Conservation (phyloP, 139 green algal genomes). For the Pseudopediastrum boryanum region DNA sequence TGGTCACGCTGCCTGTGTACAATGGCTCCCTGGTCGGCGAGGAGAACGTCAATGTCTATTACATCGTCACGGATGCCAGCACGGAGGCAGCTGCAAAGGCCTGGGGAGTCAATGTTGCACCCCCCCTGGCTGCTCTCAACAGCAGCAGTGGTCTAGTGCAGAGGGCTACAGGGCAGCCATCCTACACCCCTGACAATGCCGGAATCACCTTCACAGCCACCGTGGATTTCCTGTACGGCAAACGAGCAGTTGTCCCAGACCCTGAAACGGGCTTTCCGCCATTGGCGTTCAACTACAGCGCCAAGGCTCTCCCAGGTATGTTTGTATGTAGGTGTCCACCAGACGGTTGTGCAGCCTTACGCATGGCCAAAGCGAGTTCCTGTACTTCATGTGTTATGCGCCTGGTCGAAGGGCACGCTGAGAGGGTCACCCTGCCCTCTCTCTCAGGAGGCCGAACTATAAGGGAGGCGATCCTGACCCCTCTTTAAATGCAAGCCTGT, state of each 20-base stretch:
- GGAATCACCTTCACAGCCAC: no score
- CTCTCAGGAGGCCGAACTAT: no score
- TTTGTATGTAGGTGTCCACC: no score
- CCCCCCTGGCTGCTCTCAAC: neutral
- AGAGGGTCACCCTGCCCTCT: no score
- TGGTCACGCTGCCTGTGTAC: conserved; percentile 11
- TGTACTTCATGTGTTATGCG: no score
- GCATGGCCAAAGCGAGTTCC: no score
- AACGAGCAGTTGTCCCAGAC: neutral
- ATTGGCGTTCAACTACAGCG: conserved; percentile 4
- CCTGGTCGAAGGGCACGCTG: no score
- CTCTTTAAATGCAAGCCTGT: no score
- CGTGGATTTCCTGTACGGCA: conserved; percentile 12
- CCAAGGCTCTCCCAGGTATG: conserved; percentile 4
- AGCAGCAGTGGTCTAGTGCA: neutral
- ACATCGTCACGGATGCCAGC: conserved; percentile 20
- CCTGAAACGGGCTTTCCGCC: conserved; percentile 14
- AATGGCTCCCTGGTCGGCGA: neutral
- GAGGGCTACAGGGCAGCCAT: no score
- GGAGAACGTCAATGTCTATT: neutral
- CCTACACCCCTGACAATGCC: no score
- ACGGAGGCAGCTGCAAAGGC: neutral
- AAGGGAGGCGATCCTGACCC: no score
- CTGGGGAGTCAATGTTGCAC: neutral
- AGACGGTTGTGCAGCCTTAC: no score